These are phyloP conservation scores for Dryadomyces sulphureus DNA, from an alignment of 2,329 filamentous ascomycete species.

Conservation along the genomic window DNA sequence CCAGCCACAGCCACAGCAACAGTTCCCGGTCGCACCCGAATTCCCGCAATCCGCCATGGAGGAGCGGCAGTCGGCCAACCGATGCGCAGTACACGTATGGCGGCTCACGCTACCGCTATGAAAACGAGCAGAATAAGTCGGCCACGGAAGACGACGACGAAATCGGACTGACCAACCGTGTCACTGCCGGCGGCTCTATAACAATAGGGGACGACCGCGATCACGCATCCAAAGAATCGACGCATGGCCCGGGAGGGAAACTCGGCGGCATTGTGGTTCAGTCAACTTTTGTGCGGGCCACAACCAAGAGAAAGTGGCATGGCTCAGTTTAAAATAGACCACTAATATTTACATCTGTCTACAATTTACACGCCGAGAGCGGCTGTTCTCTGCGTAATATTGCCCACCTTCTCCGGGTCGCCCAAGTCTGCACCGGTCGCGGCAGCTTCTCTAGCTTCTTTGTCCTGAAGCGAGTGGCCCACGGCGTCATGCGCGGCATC, in stretches of 20 bases:
- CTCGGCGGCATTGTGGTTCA: background rate
- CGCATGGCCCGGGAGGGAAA: background rate
- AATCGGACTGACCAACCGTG: background rate
- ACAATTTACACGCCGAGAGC: no score
- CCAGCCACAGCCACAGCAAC: background rate
- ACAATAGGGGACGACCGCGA: background rate
- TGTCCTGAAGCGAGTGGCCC: no score
- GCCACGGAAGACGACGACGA: background rate
- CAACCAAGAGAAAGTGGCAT: no score
- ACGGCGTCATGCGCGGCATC: slow-evolving; percentile 19
- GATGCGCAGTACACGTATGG: background rate
- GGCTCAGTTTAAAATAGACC: no score
- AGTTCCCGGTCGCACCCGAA: background rate
- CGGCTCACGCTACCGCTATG: background rate
- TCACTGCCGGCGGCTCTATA: background rate
- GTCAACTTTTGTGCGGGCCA: background rate
- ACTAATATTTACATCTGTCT: no score
- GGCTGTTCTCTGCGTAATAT: no score
- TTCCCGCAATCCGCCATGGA: background rate
- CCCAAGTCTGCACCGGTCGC: no score
- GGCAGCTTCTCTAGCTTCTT: no score
- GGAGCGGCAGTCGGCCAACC: background rate
- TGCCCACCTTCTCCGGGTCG: no score
- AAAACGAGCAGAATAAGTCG: background rate
- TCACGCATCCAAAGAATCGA: background rate